These are phyloP conservation scores for Candida odintsovae DNA, from an alignment of 805 yeast species.

Conservation along the genomic window DNA sequence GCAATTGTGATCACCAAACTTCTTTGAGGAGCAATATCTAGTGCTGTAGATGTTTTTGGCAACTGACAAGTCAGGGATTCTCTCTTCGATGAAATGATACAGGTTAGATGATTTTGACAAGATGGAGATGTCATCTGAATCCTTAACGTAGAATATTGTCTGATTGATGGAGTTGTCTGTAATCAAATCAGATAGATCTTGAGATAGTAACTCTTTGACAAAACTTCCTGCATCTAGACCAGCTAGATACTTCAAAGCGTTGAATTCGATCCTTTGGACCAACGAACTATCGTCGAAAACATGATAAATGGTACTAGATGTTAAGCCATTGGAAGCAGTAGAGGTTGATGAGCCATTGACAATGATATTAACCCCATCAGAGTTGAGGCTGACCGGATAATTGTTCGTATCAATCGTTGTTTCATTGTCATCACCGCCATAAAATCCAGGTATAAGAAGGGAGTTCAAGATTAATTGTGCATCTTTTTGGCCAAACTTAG, in stretches of 20 bases:
- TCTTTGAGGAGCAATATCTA: conserved; percentile 47
- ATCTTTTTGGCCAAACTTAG: conserved; percentile 27
- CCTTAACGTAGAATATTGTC: conserved; percentile 54
- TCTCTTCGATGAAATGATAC: conserved; percentile 59
- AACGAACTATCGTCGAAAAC: conserved; percentile 32
- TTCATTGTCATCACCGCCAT: conserved; percentile 35
- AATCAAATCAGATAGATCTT: conserved; percentile 50
- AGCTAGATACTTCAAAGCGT: conserved; percentile 50
- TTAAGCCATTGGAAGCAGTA: conserved; percentile 33
- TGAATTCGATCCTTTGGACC: conserved; percentile 30
- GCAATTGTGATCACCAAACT: conserved; percentile 53
- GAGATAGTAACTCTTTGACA: conserved; percentile 63
- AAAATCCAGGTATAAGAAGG: conserved; percentile 33
- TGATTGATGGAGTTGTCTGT: conserved; percentile 46
- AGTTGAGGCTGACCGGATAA: conserved; percentile 15
- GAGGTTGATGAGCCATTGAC: conserved; percentile 32
- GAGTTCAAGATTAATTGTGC: conserved; percentile 24
- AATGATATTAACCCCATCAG: conserved; percentile 30
- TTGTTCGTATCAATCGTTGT: conserved; percentile 23
- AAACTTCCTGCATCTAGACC: conserved; percentile 57
- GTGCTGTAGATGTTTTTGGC: conserved; percentile 38
- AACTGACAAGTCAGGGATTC: conserved; percentile 27
- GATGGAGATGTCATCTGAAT: conserved; percentile 23
- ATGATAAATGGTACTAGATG: conserved; percentile 46
- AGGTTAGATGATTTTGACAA: conserved; percentile 35